phyloP scores from a whole-genome alignment of 106 monocot species.

The Gastrodia elata region DNA sequence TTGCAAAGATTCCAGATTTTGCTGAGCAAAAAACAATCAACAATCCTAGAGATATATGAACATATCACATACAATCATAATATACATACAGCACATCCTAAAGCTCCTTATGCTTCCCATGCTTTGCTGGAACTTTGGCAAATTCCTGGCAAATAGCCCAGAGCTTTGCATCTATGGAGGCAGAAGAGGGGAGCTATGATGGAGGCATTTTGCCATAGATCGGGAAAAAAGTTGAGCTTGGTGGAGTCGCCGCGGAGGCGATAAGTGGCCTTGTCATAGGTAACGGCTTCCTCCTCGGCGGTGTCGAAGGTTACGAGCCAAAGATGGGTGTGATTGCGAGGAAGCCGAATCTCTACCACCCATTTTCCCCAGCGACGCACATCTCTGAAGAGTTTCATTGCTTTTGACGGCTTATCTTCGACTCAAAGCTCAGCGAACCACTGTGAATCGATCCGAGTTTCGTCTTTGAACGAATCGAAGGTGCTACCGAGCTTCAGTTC shows the following conservation, averaged over 20 bases:
- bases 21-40: slow-evolving; percentile 6
- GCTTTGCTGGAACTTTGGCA: slow-evolving; percentile 3
- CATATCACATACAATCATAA: neutral
- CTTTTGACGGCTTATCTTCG: slow-evolving; percentile 10
- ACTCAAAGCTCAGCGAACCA: too few species aligned
- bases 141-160: slow-evolving; percentile 30
- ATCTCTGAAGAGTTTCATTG: slow-evolving; percentile 56
- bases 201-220: slow-evolving; percentile 12
- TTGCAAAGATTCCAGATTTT: slow-evolving; percentile 1
- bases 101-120: neutral
- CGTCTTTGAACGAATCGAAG: too few species aligned
- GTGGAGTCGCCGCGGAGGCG: slow-evolving; percentile 57
- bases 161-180: slow-evolving; percentile 44
- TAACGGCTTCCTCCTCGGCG: slow-evolving; percentile 55
- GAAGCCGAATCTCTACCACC: slow-evolving; percentile 71
- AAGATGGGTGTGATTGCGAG: slow-evolving; percentile 46
- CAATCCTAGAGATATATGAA: neutral
- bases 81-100: neutral
- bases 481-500: too few species aligned
- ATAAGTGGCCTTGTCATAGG: slow-evolving; percentile 59
- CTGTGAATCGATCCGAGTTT: too few species aligned
- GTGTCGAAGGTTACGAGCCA: slow-evolving; percentile 79
- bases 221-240: slow-evolving; percentile 58
- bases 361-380: slow-evolving; percentile 81
- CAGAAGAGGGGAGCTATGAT: slow-evolving; percentile 11